A percentile compares a stretch with the other conserved stretches of the same genome.
These are phyloP conservation scores for Mortierella sp. DNA, from an alignment of 371 early-diverging fungal genomes.

Conservation along the genomic window DNA sequence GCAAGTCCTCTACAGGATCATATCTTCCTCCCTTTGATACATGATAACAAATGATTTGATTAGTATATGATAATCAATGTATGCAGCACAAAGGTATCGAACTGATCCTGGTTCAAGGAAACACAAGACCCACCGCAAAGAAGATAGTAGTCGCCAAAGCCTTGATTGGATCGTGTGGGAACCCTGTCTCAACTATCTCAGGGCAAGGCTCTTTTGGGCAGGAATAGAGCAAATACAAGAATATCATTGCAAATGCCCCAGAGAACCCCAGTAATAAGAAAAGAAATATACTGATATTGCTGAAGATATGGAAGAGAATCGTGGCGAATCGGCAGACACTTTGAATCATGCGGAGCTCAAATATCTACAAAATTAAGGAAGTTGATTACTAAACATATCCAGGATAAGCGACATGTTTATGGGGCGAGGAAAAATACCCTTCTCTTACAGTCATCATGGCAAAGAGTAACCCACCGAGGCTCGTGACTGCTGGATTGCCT, in stretches of 20 bases:
- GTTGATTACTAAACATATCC: no score
- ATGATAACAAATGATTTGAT: not conserved
- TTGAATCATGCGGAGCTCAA: constrained; percentile 17
- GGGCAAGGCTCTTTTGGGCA: not conserved
- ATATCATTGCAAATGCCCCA: no score
- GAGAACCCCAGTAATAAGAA: no score
- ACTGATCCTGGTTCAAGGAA: not conserved
- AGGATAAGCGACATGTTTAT: no score
- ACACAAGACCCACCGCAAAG: no score
- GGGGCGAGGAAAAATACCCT: not conserved
- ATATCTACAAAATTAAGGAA: constrained; percentile 6
- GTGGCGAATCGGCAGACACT: constrained; percentile 32
- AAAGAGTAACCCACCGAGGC: constrained; percentile 24
- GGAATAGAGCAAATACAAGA: no score
- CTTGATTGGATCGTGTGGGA: no score
- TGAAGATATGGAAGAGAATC: constrained; percentile 20
- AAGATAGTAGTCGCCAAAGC: no score
- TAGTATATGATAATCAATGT: not conserved
- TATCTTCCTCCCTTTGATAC: constrained; percentile 27
- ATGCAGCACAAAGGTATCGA: not conserved
- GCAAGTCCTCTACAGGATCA: constrained; percentile 22
- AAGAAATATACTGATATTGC: constrained; percentile 22
- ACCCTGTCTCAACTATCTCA: no score
- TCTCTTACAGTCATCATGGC: no score
- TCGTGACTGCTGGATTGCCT: constrained; percentile 3